Evolutionary conservation across 2,329 filamentous ascomycete species (phyloP).

Genomic region (Hirsutella rhossiliensis): DNA sequence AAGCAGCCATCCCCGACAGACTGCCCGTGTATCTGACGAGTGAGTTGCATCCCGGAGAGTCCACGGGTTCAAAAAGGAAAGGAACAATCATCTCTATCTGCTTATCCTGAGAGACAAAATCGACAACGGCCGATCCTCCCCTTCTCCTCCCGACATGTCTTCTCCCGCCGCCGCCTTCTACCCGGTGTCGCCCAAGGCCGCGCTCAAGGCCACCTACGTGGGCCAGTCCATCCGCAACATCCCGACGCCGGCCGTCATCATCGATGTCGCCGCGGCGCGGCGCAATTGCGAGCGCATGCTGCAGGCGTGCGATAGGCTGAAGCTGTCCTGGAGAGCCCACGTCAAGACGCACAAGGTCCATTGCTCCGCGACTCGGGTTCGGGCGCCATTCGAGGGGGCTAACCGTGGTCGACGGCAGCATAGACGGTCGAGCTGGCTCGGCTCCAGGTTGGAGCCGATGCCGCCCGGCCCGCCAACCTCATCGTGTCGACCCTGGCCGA

Average conservation of each 20-base stretch:
- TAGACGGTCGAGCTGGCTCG: conserved; percentile 55
- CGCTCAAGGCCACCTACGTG: conserved; percentile 22
- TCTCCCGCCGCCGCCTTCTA: conserved; percentile 7
- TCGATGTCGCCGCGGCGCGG: conserved; percentile 55
- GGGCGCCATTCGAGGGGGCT: background rate
- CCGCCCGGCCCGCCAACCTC: conserved; percentile 40
- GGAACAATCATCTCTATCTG: background rate
- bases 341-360: conserved; percentile 73
- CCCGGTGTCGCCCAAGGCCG: conserved; percentile 11
- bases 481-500: conserved; percentile 67
- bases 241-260: conserved; percentile 52
- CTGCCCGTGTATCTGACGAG: no score
- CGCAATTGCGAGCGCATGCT: conserved; percentile 64
- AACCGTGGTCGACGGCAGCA: background rate
- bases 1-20: no score
- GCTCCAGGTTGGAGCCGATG: conserved; percentile 53
- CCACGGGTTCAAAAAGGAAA: no score
- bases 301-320: conserved; percentile 42
- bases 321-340: conserved; percentile 60
- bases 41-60: no score
- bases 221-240: conserved; percentile 49
- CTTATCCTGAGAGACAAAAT: background rate
- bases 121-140: background rate
- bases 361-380: no score
- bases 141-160: background rate